Conservation (phyloP, 768 basidiomycete species). For the Lactarius indigo region DNA sequence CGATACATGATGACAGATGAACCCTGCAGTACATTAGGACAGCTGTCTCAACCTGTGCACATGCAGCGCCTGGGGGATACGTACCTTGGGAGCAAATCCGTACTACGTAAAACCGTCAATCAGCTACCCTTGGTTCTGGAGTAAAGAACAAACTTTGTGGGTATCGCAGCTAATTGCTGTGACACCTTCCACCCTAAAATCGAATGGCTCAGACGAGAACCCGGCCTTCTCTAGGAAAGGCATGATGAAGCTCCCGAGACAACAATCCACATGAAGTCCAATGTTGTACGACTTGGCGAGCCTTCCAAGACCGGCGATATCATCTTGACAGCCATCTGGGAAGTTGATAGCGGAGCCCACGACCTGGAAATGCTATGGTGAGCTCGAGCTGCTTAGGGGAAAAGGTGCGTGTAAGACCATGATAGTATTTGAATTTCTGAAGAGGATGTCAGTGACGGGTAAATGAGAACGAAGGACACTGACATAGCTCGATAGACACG, state of each 20-base stretch:
- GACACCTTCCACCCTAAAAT: constrained; percentile 88
- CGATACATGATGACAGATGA: constrained; percentile 96
- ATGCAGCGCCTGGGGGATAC: neutral
- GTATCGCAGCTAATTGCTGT: constrained; percentile 96
- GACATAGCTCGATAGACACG: constrained; percentile 84
- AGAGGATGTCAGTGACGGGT: constrained; percentile 11
- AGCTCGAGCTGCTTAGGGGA: neutral
- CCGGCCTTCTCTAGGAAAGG: constrained; percentile 85
- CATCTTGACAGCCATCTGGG: constrained; percentile 82
- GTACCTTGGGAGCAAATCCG: constrained; percentile 89
- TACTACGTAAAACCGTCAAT: constrained; percentile 47
- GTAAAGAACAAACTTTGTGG: constrained; percentile 60
- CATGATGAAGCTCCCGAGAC: constrained; percentile 89
- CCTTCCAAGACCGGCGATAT: constrained; percentile 72
- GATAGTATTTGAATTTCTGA: constrained; percentile 84
- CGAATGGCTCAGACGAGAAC: constrained; percentile 71
- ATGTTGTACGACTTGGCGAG: constrained; percentile 73
- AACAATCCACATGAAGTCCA: constrained; percentile 93
- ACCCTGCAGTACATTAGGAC: constrained; percentile 45
- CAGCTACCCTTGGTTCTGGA: constrained; percentile 9
- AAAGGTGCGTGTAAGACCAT: constrained; percentile 46
- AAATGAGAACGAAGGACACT: constrained; percentile 32
- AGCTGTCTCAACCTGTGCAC: neutral
- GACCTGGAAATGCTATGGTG: constrained; percentile 42
- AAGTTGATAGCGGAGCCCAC: constrained; percentile 87